These are phyloP conservation scores for Neurospora crassa DNA, from an alignment of 2,329 filamentous ascomycete species.

Conservation along the genomic window DNA sequence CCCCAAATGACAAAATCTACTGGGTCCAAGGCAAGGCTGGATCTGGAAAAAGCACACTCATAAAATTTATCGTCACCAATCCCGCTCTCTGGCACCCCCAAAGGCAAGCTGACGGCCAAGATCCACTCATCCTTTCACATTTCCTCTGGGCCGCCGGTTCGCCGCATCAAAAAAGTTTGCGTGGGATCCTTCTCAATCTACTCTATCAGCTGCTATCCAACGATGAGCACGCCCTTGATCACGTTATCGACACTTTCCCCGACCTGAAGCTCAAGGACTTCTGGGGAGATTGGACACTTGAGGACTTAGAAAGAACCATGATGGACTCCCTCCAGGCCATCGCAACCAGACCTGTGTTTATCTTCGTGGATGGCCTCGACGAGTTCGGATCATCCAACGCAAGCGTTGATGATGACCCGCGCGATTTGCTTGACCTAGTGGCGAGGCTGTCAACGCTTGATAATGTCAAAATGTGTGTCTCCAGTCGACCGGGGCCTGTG, in stretches of 20 bases:
- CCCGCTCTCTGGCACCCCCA: not conserved
- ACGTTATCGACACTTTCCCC: not conserved
- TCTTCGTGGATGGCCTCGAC: constrained; percentile 9
- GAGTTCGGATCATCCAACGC: not conserved
- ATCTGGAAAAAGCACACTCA: constrained; percentile 9
- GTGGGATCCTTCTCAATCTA: constrained; percentile 6
- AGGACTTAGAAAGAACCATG: constrained; percentile 2
- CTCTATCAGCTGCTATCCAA: constrained; percentile 5
- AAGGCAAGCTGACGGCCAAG: not conserved
- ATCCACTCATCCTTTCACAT: constrained; percentile 4
- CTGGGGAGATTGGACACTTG: constrained; percentile 1
- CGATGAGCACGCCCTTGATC: not conserved
- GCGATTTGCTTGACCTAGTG: not conserved
- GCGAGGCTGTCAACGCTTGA: not conserved
- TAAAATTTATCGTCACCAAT: constrained; percentile 5
- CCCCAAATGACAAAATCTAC: not conserved
- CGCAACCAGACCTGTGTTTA: not conserved
- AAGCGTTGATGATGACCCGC: not conserved
- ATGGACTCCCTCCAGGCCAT: not conserved
- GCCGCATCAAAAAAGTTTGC: not conserved
- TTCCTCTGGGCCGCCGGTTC: constrained; percentile 8
- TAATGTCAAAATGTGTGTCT: constrained; percentile 3
- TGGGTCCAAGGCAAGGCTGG: constrained; percentile 11
- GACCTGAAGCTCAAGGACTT: not conserved
- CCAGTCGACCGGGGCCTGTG: constrained; percentile 4